Conservation (phyloP, 2,329 filamentous ascomycete genomes). For the Venturia asperata region DNA sequence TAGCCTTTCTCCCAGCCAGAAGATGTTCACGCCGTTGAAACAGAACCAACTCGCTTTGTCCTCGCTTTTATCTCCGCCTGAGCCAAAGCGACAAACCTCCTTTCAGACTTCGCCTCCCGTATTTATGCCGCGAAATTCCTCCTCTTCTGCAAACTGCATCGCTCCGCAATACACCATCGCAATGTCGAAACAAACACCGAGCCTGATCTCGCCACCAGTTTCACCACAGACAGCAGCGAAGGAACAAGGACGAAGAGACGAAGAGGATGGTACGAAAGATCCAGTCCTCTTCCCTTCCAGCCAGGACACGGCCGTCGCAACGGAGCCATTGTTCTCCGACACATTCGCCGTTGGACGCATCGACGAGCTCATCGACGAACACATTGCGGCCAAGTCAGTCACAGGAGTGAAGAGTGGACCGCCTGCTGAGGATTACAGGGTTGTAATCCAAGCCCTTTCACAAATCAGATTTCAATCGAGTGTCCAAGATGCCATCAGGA, state of each 20-base stretch:
- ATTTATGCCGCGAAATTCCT: slow-evolving; percentile 25
- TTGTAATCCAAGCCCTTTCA: not conserved
- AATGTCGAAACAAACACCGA: slow-evolving; percentile 19
- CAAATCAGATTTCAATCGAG: slow-evolving; percentile 10
- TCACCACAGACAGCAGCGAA: slow-evolving; percentile 34
- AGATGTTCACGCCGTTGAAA: not conserved
- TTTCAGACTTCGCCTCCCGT: slow-evolving; percentile 31
- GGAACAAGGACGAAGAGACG: slow-evolving; percentile 30
- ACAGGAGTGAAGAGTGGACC: not conserved
- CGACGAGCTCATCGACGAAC: slow-evolving; percentile 16
- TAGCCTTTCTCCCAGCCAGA: not conserved
- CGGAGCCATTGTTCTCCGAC: slow-evolving; percentile 17
- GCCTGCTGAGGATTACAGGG: slow-evolving; percentile 15
- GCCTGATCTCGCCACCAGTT: slow-evolving; percentile 31
- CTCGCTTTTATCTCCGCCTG: slow-evolving; percentile 36
- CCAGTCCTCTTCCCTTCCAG: slow-evolving; percentile 17
- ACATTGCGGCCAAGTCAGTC: slow-evolving; percentile 1
- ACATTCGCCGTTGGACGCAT: not conserved
- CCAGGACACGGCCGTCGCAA: not conserved
- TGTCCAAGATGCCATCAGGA: slow-evolving; percentile 10
- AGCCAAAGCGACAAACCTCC: slow-evolving; percentile 34
- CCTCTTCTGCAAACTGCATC: slow-evolving; percentile 27
- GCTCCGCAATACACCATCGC: slow-evolving; percentile 25
- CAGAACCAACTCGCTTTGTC: not conserved
- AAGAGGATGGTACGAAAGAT: slow-evolving; percentile 23